Conservation (phyloP, 2,329 filamentous ascomycete genomes). For the Chaetomiaceae sp. region DNA sequence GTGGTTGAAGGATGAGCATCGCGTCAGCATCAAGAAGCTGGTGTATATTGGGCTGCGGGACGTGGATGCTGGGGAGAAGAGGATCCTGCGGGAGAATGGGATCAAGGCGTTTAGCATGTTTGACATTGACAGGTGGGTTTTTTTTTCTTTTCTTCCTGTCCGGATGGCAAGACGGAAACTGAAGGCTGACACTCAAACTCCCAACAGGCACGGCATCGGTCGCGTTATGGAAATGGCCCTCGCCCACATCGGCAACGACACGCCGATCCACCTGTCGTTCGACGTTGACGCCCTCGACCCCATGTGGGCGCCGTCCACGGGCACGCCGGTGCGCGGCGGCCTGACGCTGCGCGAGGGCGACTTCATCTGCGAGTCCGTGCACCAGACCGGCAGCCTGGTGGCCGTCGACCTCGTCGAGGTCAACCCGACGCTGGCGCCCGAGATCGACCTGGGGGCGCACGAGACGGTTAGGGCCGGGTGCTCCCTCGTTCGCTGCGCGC, state of each 20-base stretch:
- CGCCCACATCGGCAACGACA: constrained; percentile 88
- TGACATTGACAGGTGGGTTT: constrained; percentile 77
- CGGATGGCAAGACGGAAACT: not conserved
- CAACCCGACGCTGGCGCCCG: constrained; percentile 65
- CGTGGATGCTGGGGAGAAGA: constrained; percentile 91
- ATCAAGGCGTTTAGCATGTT: constrained; percentile 99
- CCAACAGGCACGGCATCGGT: constrained; percentile 87
- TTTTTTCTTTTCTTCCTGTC: not conserved
- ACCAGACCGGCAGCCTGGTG: constrained; percentile 71
- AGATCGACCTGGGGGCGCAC: constrained; percentile 58
- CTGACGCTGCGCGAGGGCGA: constrained; percentile 92
- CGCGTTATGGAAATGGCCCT: constrained; percentile 98
- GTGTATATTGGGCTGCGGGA: constrained; percentile 96
- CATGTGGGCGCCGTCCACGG: constrained; percentile 92
- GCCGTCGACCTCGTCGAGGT: constrained; percentile 81
- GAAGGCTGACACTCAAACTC: not conserved
- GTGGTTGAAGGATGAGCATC: constrained; percentile 74
- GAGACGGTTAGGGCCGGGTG: constrained; percentile 90
- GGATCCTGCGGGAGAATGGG: constrained; percentile 77
- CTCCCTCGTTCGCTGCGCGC: constrained; percentile 82
- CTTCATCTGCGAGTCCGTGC: constrained; percentile 87
- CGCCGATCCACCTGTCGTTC: constrained; percentile 94
- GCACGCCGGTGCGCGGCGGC: constrained; percentile 88
- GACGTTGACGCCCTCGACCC: constrained; percentile 96
- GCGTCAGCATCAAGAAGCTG: constrained; percentile 70